Conservation (phyloP, 352 stramenopile species). For the Phytophthora citricola region DNA sequence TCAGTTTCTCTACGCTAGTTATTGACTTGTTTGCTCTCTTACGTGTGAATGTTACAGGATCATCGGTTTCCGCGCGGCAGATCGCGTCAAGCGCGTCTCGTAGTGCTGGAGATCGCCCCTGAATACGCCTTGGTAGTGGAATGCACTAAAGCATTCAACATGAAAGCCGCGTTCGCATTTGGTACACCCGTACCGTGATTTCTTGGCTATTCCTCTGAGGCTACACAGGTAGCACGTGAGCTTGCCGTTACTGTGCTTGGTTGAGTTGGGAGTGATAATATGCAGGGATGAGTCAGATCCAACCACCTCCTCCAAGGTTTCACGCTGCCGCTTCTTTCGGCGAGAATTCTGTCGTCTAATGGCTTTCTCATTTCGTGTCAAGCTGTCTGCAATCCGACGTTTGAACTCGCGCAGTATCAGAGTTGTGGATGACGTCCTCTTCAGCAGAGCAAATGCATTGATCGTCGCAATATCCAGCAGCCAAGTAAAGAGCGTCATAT, state of each 20-base stretch:
- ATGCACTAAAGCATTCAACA: slow-evolving; percentile 19
- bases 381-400: background rate
- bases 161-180: slow-evolving; percentile 19
- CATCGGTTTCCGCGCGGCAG: no score
- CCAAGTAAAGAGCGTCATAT: slow-evolving; percentile 14
- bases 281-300: background rate
- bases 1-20: no score
- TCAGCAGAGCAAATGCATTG: slow-evolving; percentile 6
- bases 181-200: slow-evolving; percentile 3
- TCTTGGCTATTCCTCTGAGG: background rate
- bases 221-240: slow-evolving; percentile 19
- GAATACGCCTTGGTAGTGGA: slow-evolving; percentile 4
- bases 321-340: background rate
- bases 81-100: no score
- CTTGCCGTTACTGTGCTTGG: background rate
- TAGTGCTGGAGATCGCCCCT: background rate
- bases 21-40: no score
- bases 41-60: no score
- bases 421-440: background rate
- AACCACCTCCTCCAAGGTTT: background rate
- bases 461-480: background rate
- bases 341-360: background rate
- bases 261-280: slow-evolving; percentile 15
- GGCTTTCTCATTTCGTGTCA: background rate
- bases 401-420: slow-evolving; percentile 18